Percentiles rank a stretch among this genome's conserved stretches.
These are phyloP conservation scores for Polyporus tsugae DNA, from an alignment of 1,284 basidiomycete species.

Conservation along the genomic window DNA sequence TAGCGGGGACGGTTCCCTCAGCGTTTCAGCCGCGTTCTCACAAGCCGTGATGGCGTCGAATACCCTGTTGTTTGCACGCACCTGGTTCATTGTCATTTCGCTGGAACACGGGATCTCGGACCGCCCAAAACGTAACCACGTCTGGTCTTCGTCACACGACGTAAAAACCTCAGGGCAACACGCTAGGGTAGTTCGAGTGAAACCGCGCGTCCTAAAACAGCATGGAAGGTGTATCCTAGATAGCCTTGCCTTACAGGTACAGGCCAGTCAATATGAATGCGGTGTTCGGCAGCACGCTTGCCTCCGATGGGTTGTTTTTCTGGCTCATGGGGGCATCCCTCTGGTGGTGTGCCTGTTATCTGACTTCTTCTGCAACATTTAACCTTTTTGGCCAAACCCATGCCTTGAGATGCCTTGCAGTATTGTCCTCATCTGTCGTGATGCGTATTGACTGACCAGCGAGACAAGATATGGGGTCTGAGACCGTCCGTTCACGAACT, in stretches of 20 bases:
- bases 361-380: neutral
- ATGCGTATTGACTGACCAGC: neutral
- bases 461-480: neutral
- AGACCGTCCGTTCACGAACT: neutral
- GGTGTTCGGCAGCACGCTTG: neutral
- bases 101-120: neutral
- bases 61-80: neutral
- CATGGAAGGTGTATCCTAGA: neutral
- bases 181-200: neutral
- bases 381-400: neutral
- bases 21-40: neutral
- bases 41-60: neutral
- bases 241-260: neutral
- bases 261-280: neutral
- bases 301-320: neutral
- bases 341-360: neutral
- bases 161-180: neutral
- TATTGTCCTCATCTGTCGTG: neutral
- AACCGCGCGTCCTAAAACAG: neutral
- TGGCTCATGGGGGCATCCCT: neutral
- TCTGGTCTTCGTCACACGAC: conserved; percentile 1
- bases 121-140: conserved; percentile 4
- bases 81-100: neutral
- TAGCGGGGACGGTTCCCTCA: neutral
- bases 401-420: neutral